A percentile compares a stretch with the other conserved stretches of the same genome.
These are phyloP conservation scores for Excoecaria cochinchinensis DNA, from an alignment of 345 rosid genomes.

Conservation along the genomic window DNA sequence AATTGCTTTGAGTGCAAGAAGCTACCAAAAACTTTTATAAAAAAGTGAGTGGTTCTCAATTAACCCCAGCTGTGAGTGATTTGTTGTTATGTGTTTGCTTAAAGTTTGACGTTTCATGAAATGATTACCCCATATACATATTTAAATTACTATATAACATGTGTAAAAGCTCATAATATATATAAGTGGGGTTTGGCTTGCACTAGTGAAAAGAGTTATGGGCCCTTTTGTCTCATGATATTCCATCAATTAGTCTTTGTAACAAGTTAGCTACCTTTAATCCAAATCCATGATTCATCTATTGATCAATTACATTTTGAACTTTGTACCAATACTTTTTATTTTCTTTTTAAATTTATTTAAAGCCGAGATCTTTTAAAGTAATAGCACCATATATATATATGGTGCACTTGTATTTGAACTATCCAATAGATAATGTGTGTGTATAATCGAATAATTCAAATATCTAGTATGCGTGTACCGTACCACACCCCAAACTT, in stretches of 20 bases:
- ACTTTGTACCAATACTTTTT: not conserved
- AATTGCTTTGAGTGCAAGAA: slow-evolving; percentile 73
- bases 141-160: slow-evolving; percentile 2
- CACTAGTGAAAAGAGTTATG: slow-evolving; percentile 55
- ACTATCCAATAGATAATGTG: too few species aligned
- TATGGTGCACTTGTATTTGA: too few species aligned
- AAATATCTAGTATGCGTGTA: too few species aligned
- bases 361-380: too few species aligned
- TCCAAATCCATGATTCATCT: slow-evolving; percentile 21
- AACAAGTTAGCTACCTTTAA: slow-evolving; percentile 4
- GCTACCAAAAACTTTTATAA: slow-evolving; percentile 51
- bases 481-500: not conserved
- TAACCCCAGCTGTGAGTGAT: slow-evolving; percentile 43
- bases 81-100: slow-evolving; percentile 56
- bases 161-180: slow-evolving; percentile 23
- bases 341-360: too few species aligned
- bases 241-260: slow-evolving; percentile 43
- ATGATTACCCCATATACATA: slow-evolving; percentile 28
- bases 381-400: too few species aligned
- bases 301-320: slow-evolving; percentile 33
- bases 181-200: slow-evolving; percentile 56
- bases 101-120: slow-evolving; percentile 58
- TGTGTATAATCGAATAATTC: too few species aligned
- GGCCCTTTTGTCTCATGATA: slow-evolving; percentile 58
- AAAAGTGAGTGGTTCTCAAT: slow-evolving; percentile 29